A percentile compares a stretch with the other conserved stretches of the same genome.
Evolutionary conservation across 2,329 filamentous ascomycete species (phyloP).

Genomic region (Aureobasidium sp.): DNA sequence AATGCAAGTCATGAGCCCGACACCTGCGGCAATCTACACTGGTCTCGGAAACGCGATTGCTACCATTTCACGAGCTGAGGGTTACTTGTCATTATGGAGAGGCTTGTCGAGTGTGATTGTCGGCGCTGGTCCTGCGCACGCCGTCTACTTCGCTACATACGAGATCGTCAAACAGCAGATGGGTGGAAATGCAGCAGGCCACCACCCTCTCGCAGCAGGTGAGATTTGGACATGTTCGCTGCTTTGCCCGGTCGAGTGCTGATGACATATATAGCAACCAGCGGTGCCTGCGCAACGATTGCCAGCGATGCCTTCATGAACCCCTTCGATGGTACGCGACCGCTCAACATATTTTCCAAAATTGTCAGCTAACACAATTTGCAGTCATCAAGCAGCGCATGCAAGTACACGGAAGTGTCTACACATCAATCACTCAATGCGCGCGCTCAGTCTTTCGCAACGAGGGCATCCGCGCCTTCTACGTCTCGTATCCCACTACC

Average conservation of each 20-base stretch:
- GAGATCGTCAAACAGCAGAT: slow-evolving; percentile 94
- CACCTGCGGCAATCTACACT: slow-evolving; percentile 71
- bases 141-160: slow-evolving; percentile 97
- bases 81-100: slow-evolving; percentile 86
- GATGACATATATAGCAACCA: slow-evolving; percentile 57
- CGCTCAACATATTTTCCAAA: background rate
- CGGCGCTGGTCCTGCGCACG: slow-evolving; percentile 91
- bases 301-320: slow-evolving; percentile 99
- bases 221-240: slow-evolving; percentile 25
- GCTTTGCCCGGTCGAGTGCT: slow-evolving; percentile 1
- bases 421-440: slow-evolving; percentile 80
- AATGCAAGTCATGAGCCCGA: slow-evolving; percentile 92
- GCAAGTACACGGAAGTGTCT: slow-evolving; percentile 95
- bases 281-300: slow-evolving; percentile 90
- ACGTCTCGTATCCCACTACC: slow-evolving; percentile 96
- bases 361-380: slow-evolving; percentile 4
- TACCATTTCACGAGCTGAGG: slow-evolving; percentile 85
- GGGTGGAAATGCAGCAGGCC: slow-evolving; percentile 82
- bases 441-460: slow-evolving; percentile 78
- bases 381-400: slow-evolving; percentile 98
- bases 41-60: slow-evolving; percentile 88
- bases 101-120: slow-evolving; percentile 94
- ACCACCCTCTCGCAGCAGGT: slow-evolving; percentile 93
- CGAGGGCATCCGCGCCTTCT: slow-evolving; percentile 88
- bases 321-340: slow-evolving; percentile 79